Base-by-base conservation (phyloP, 768 basidiomycete species). In the Chiua virens region DNA sequence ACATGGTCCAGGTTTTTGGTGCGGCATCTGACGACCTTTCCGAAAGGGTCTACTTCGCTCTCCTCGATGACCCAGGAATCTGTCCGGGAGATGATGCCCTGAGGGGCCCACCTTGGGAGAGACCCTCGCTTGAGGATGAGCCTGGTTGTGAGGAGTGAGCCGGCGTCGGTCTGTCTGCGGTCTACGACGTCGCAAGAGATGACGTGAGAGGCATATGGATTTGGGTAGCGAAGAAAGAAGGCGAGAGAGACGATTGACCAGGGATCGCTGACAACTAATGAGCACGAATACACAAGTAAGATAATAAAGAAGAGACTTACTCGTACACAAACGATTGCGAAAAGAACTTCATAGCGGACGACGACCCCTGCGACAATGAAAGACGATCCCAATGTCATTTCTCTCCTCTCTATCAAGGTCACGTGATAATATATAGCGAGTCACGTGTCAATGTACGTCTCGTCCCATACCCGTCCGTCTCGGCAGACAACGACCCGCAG, bases 41-140 rank as follows among this genome's bases (percentile, higher is more conserved):
- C 89, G 48, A 84, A 74, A 4, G 90, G 86, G 71, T 97, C 91
- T 8, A 98, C 91, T 63, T 96, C 90, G 59, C 88, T 96, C 75
- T 95, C 89, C 69, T 98, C 95, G 52, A 98, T 71, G 42, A 97
- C 85, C 95, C 93, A 98, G 3, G 88, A 87, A 70, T 97, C 95
- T 30, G 91, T 85, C 59, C 92, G 81, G 2, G 83, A 81, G 28
- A 93, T 73, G 53, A 98, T 86, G 50, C 88, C 87, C 64, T 82
- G 78, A 3, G 89, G 90, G 8, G 90, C 90, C 95, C 95, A 98
- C 60, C 87, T 79, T 0, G 95, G 95, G 52, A 97, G 75, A n/a
- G 88, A 81, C 7, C 93, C 95, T 22, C 85, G 80, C 73, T 98
- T 98, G 61, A 96, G 78, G 59, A 98, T 92, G 57, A 98, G 86